Base-by-base conservation (phyloP, 345 rosid species). In the Aegle marmelos region DNA sequence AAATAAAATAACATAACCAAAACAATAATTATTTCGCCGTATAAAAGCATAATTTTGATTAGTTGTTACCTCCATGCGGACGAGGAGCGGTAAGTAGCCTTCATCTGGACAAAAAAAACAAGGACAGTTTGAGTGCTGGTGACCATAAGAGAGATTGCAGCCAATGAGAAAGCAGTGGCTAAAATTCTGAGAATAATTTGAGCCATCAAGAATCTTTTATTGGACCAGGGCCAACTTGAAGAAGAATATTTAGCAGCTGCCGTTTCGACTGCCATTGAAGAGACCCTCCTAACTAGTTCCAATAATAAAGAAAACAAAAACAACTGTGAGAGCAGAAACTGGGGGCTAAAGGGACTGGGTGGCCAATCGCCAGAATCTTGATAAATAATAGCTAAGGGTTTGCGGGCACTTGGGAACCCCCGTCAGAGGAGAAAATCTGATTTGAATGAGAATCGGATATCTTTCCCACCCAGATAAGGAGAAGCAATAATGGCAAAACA, bases 51-150 rank as follows among this genome's bases (percentile, higher is more conserved):
- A 63, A 63, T 53, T 53, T 53, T 53, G 0, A 53, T 53, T 53
- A 8, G n/a, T 8, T 9, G 16, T 65, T 73, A 87, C 95, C 82
- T 88, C 85, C 67, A 50, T 39, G 92, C 82, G 54, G 91, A 84
- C 21, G 87, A 60, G 83, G 82, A 73, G 76, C 65, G 78, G 74
- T 84, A 90, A 24, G 79, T 83, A 68, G 89, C 87, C 0, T 10
- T 56, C 22, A 89, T 41, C 7, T 11, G 27, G 57, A 82, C 34
- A 8, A 88, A 87, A 39, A 86, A 77, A 2, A 86, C 1, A 0
- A 50, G 0, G 21, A 86, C 37, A 48, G 81, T 19, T 58, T 88
- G 84, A 56, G 79, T 28, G 66, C 82, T 79, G 30, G 83, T 85
- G 77, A 79, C 70, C 86, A 90, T 56, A 4, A 87, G 72, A 73